Evolutionary conservation across 1,139 yeast genomes (phyloP).

Genomic region (Yamadazyma triangularis): DNA sequence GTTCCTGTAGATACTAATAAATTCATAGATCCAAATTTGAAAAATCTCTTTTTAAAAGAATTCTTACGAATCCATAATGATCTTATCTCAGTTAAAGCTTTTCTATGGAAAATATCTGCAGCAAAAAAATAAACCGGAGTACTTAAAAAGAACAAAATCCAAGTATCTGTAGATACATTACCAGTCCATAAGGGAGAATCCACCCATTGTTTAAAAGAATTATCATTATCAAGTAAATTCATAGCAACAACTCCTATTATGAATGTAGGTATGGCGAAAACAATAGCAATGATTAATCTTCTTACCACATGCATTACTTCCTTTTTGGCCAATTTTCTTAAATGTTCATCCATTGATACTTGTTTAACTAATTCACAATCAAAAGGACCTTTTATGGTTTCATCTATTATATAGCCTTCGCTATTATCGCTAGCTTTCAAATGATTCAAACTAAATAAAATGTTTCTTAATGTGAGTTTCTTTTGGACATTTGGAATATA

Average conservation of each 20-base stretch:
- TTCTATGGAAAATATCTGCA: conserved; percentile 67
- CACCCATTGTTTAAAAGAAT: conserved; percentile 47
- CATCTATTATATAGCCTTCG: conserved; percentile 18
- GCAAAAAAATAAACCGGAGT: conserved; percentile 75
- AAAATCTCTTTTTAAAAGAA: conserved; percentile 51
- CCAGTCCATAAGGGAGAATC: conserved; percentile 65
- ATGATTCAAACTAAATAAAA: conserved; percentile 46
- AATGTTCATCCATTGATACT: conserved; percentile 59
- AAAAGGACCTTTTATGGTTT: conserved; percentile 31
- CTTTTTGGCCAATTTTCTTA: conserved; percentile 43
- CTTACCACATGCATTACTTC: conserved; percentile 46
- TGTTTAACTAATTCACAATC: conserved; percentile 53
- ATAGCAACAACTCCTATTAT: conserved; percentile 65
- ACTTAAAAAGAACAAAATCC: conserved; percentile 61
- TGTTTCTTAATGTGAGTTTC: conserved; percentile 46
- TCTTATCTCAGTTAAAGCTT: conserved; percentile 56
- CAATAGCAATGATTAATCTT: conserved; percentile 44
- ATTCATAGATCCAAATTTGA: conserved; percentile 77
- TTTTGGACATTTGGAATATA: conserved; percentile 54
- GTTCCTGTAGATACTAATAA: conserved; percentile 70
- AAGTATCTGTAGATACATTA: conserved; percentile 55
- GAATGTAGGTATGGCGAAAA: conserved; percentile 57
- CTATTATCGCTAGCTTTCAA: conserved; percentile 26
- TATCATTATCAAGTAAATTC: conserved; percentile 49
- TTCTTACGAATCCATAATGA: conserved; percentile 56